Evolutionary conservation across 495 filamentous ascomycete species (phyloP).

Genomic region (Durotheca rogersii): DNA sequence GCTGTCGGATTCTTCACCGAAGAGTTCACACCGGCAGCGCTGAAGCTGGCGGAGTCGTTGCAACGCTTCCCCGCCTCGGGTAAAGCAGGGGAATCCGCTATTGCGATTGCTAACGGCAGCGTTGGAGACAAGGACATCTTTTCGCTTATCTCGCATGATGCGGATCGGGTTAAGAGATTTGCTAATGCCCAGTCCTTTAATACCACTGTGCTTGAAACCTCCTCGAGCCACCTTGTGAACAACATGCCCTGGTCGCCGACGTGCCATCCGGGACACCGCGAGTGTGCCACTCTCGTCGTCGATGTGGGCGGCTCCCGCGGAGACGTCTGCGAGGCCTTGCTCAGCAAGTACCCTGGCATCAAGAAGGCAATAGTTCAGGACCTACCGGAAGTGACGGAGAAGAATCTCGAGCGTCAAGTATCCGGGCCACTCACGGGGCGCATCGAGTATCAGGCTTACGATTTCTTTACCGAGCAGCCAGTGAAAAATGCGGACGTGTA

Average conservation of each 20-base stretch:
- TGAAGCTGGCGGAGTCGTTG: no score
- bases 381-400: constrained; percentile 28
- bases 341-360: constrained; percentile 32
- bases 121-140: no score
- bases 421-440: constrained; percentile 36
- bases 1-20: background rate
- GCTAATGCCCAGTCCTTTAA: constrained; percentile 32
- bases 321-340: constrained; percentile 43
- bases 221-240: constrained; percentile 37
- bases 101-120: no score
- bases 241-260: constrained; percentile 37
- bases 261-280: no score
- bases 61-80: no score
- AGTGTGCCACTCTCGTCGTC: constrained; percentile 34
- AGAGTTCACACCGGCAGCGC: no score
- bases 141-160: no score
- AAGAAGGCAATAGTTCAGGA: constrained; percentile 49
- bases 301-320: constrained; percentile 51
- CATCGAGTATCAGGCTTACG: constrained; percentile 42
- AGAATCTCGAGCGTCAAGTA: constrained; percentile 28
- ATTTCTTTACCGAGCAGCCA: constrained; percentile 51
- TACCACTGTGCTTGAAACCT: no score
- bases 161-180: no score
- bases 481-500: constrained; percentile 31
- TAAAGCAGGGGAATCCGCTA: no score